Conservation (phyloP, 805 yeast genomes). For the Torulaspora gathmanii region DNA sequence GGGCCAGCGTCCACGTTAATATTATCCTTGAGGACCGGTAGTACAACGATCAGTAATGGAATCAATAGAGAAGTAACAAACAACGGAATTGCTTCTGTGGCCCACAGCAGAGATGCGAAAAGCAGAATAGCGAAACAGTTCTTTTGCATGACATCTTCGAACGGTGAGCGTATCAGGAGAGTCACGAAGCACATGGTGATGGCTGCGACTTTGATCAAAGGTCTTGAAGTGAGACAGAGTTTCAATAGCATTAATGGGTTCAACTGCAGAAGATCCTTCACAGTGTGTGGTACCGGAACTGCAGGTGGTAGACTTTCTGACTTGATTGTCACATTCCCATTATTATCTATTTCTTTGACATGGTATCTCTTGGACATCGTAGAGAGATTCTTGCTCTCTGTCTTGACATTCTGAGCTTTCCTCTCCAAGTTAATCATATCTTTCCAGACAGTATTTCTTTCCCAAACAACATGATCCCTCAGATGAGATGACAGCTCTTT, state of each 20-base stretch:
- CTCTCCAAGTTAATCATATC: constrained; percentile 90
- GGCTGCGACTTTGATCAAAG: constrained; percentile 40
- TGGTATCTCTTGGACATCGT: constrained; percentile 7
- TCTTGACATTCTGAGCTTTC: constrained; percentile 69
- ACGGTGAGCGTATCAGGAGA: constrained; percentile 48
- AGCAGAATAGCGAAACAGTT: constrained; percentile 81
- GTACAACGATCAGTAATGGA: constrained; percentile 72
- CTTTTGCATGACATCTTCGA: constrained; percentile 53
- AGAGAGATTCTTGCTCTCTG: constrained; percentile 31
- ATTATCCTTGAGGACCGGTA: constrained; percentile 62
- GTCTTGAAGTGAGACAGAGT: constrained; percentile 31
- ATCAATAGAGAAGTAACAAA: constrained; percentile 82
- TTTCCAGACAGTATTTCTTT: constrained; percentile 95
- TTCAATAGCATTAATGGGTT: constrained; percentile 15
- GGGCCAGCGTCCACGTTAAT: constrained; percentile 38
- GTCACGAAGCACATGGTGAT: constrained; percentile 47
- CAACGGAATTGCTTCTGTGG: constrained; percentile 78
- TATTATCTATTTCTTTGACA: constrained; percentile 15
- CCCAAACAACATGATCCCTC: constrained; percentile 95
- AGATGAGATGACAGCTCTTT: constrained; percentile 50
- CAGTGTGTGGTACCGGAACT: constrained; percentile 15
- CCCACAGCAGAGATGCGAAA: constrained; percentile 86
- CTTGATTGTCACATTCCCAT: constrained; percentile 24
- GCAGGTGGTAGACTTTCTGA: constrained; percentile 17
- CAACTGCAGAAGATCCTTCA: constrained; percentile 18